phyloP scores from a whole-genome alignment of 1,284 basidiomycete species.

The Puccinia coronata region DNA sequence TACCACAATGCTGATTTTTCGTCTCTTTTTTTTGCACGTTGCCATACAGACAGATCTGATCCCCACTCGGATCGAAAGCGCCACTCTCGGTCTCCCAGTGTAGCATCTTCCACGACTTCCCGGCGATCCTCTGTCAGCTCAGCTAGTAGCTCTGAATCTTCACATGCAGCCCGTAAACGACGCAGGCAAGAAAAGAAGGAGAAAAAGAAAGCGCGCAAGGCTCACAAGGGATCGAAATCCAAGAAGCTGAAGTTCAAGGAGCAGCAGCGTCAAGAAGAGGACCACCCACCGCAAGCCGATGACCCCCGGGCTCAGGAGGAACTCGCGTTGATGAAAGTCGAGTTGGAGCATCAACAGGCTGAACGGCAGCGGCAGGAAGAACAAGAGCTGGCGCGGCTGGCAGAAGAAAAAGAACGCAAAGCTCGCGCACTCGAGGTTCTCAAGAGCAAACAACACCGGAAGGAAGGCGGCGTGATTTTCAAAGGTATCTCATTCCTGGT shows the following conservation, averaged over 20 bases:
- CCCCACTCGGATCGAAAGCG: background rate
- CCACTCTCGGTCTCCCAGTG: conserved; percentile 9
- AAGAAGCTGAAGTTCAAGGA: conserved; percentile 44
- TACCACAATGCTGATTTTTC: background rate
- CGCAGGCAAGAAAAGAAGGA: conserved; percentile 32
- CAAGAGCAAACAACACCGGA: conserved; percentile 20
- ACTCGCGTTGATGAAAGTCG: conserved; percentile 15
- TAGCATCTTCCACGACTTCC: background rate
- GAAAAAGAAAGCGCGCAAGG: conserved; percentile 21
- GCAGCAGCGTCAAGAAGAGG: background rate
- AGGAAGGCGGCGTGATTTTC: conserved; percentile 38
- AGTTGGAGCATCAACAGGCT: conserved; percentile 36
- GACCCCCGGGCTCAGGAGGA: conserved; percentile 26
- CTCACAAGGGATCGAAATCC: background rate
- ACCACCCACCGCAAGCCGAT: background rate
- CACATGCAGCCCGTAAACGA: conserved; percentile 4
- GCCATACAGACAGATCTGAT: conserved; percentile 5
- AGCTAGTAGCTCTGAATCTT: conserved; percentile 1
- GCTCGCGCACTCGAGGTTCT: conserved; percentile 39
- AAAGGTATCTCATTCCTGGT: conserved; percentile 17
- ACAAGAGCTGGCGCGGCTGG: conserved; percentile 25
- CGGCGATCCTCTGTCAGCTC: conserved; percentile 1
- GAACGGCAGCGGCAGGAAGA: conserved; percentile 19
- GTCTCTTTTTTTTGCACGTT: background rate
- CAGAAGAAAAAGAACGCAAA: conserved; percentile 33